Conservation (phyloP, 495 filamentous ascomycete species). For the Aspergillus taichungensis region DNA sequence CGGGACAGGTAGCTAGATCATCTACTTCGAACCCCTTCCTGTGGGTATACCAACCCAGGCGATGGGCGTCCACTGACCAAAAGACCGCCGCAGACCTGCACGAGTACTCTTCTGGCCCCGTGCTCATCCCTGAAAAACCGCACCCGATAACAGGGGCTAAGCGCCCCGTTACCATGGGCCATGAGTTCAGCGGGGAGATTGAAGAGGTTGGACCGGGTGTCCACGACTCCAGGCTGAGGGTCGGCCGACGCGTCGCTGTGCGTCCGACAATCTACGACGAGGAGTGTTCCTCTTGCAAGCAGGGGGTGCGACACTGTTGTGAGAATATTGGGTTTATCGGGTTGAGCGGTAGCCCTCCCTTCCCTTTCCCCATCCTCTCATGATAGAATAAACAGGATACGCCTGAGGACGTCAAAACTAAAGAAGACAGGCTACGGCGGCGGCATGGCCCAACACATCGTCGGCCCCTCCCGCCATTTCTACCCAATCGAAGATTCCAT, state of each 20-base stretch:
- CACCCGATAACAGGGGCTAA: slow-evolving; percentile 50
- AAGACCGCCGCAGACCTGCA: too few species aligned
- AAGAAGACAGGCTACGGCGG: too few species aligned
- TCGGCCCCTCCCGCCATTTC: too few species aligned
- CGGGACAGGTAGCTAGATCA: too few species aligned
- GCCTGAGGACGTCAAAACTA: too few species aligned
- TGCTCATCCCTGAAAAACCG: slow-evolving; percentile 44
- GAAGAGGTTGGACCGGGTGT: slow-evolving; percentile 50
- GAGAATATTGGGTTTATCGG: slow-evolving; percentile 53
- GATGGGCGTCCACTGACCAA: too few species aligned
- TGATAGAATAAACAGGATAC: too few species aligned
- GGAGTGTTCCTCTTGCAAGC: slow-evolving; percentile 42
- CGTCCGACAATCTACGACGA: slow-evolving; percentile 53
- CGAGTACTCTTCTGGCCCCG: neutral
- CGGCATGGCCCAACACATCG: too few species aligned
- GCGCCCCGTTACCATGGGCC: slow-evolving; percentile 51
- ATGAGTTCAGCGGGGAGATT: slow-evolving; percentile 53
- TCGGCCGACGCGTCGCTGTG: slow-evolving; percentile 48
- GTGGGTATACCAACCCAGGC: too few species aligned
- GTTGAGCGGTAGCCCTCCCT: slow-evolving; percentile 34
- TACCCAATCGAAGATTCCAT: too few species aligned
- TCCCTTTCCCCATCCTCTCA: too few species aligned
- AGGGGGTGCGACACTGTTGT: slow-evolving; percentile 47
- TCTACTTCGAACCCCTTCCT: too few species aligned
- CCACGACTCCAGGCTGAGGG: slow-evolving; percentile 26